Base-by-base conservation (phyloP, 495 filamentous ascomycete genomes). In the Hypoxylon fragiforme region DNA sequence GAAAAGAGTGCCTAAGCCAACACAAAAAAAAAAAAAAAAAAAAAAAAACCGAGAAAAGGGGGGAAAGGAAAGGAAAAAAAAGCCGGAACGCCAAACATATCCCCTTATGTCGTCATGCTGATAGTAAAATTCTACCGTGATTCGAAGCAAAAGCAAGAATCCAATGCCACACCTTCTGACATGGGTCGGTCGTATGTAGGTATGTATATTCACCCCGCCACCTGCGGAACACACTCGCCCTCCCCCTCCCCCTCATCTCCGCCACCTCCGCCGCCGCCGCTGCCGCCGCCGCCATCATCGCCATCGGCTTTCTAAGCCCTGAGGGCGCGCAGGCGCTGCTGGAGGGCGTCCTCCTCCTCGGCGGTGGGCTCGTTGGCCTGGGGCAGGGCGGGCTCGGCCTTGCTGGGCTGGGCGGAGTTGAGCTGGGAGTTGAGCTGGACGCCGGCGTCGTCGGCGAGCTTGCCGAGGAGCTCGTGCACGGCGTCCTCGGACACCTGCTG, bases 371-470 rank as follows among this genome's bases (percentile, higher is more conserved):
- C 82, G 41, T 52, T 61, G 38, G 72, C 64, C 68, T 76, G 72
- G 7, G 73, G 69, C 42, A 65, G 71, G 11, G 71, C 69, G 20
- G 78, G 79, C 37, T 79, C 78, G 24, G 73, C 76, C 50, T 67
- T 75, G 54, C 75, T 80, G n/a, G 81, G 76, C 28, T 71, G 76
- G 2, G 81, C 82, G 19, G 70, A 77, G 59, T 83, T 82, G 70
- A 92, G 80, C 70, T 90, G 88, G 50, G 83, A 73, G 47, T 81
- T 73, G 47, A 92, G 72, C 71, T 91, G 85, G 42, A 92, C 74
- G 20, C 89, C 89, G 12, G 87, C 88, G 69, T 92, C 88, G 70
- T 92, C 89, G 44, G 89, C 89, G 6, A 90, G 83, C 75, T 91
- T 86, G 47, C 77, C 81, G 67, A 92, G 86, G 59, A 92, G 67